Conservation (phyloP, 1,139 yeast species). For the Yamadazyma atmosphaerica region DNA sequence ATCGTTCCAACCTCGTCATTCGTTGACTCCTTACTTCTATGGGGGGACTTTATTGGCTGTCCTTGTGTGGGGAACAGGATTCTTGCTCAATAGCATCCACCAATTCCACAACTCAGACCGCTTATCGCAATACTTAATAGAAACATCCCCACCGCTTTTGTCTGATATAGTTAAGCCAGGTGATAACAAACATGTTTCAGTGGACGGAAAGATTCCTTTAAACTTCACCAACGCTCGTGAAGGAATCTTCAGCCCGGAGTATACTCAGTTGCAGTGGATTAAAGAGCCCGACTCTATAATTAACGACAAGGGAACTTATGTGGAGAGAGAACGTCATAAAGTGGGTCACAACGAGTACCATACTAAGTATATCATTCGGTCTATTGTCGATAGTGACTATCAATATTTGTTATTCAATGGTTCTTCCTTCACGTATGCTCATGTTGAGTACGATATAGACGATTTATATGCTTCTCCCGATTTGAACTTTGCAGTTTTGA, state of each 20-base stretch:
- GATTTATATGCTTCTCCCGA: slow-evolving; percentile 64
- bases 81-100: slow-evolving; percentile 28
- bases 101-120: slow-evolving; percentile 1
- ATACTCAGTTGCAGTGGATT: slow-evolving; percentile 67
- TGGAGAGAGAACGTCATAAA: slow-evolving; percentile 37
- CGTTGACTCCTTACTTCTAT: neutral
- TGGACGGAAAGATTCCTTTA: slow-evolving; percentile 28
- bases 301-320: slow-evolving; percentile 57
- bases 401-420: slow-evolving; percentile 50
- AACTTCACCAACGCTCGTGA: slow-evolving; percentile 41
- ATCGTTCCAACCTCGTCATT: too few species aligned
- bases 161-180: slow-evolving; percentile 10
- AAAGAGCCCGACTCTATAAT: slow-evolving; percentile 43
- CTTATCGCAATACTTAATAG: neutral
- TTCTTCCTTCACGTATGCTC: slow-evolving; percentile 41
- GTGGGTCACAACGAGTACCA: slow-evolving; percentile 13
- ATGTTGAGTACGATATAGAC: slow-evolving; percentile 47
- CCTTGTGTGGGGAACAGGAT: slow-evolving; percentile 41
- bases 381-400: slow-evolving; percentile 50
- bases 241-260: slow-evolving; percentile 50
- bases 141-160: slow-evolving; percentile 9
- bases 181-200: slow-evolving; percentile 1
- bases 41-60: slow-evolving; percentile 18
- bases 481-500: slow-evolving; percentile 54
- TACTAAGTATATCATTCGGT: slow-evolving; percentile 47